phyloP scores from a whole-genome alignment of 305 asterid species.

The Fraxinus paxiana region DNA sequence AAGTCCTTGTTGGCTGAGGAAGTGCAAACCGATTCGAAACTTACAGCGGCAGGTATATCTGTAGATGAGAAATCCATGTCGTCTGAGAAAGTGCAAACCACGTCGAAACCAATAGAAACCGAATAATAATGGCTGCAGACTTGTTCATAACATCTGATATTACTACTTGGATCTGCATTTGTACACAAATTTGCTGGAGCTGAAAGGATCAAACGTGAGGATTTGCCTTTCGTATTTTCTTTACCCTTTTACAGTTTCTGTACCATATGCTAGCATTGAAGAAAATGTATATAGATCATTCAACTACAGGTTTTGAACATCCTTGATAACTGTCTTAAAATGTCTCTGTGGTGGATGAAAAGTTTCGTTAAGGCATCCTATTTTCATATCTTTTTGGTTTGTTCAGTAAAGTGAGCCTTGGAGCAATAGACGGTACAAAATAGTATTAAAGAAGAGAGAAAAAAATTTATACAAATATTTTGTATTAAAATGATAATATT shows the following conservation, averaged over 20 bases:
- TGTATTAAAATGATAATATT: not conserved
- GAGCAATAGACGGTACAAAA: not conserved
- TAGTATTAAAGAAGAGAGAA: not conserved
- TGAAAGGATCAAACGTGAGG: not conserved
- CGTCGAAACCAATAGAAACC: conserved; percentile 21
- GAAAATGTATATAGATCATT: conserved; percentile 16
- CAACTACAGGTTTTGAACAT: conserved; percentile 10
- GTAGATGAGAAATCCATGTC: not conserved
- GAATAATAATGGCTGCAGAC: conserved; percentile 19
- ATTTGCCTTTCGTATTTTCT: not conserved
- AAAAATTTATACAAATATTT: not conserved
- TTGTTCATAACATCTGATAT: not conserved
- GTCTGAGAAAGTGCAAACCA: not conserved
- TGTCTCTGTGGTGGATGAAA: not conserved
- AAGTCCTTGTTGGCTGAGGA: conserved; percentile 33
- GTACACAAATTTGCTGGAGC: conserved; percentile 7
- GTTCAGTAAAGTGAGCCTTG: not conserved
- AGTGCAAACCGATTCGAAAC: not conserved
- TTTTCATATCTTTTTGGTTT: not conserved
- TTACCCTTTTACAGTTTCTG: not conserved
- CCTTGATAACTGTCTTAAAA: not conserved
- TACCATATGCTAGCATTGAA: not conserved
- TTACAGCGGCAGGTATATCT: not conserved
- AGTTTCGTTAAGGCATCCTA: not conserved
- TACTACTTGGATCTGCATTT: conserved; percentile 8